Base-by-base conservation (phyloP, 495 filamentous ascomycete species). In the Neurospora sp. region DNA sequence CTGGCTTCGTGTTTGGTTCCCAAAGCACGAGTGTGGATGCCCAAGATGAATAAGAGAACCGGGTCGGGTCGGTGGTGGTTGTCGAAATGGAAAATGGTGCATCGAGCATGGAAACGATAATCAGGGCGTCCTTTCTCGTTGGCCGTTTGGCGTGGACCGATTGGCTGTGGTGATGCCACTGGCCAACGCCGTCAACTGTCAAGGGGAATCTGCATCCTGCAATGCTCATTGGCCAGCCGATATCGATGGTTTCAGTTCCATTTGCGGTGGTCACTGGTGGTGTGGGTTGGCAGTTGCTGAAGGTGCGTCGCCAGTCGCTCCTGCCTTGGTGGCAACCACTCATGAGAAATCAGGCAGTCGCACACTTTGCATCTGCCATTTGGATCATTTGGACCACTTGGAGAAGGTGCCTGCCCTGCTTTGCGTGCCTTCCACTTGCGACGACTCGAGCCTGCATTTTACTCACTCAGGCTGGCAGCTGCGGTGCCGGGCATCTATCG, bases 191-290 rank as follows among this genome's bases (percentile, higher is more conserved):
- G 62, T 60, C 49, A 66, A 73, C 1, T 10, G 12, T 46, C 42
- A 20, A 44, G 42, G 39, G 60, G 72, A 39, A 72, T 49, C 37
- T 31, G 40, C 44, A 38, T 20, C 12, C 35, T 71, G 46, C 70
- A 60, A 46, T 72, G 70, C 71, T 54, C 39, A 62, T 41, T 54
- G 70, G 44, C 38, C 44, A 74, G 71, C 71, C 70, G 73, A 37
- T 54, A 41, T n/a, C n/a, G n/a, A n/a, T n/a, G n/a, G n/a, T n/a
- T n/a, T n/a, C n/a, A n/a, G n/a, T n/a, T n/a, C n/a, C n/a, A n/a
- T n/a, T n/a, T n/a, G n/a, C n/a, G n/a, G n/a, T n/a, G n/a, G n/a
- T 23, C 12, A 11, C 42, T 42, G 12, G 14, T 62, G 7, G 10
- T 12, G 31, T 62, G 44, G 38, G 16, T 31, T 54, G 44, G 44